Conservation (phyloP, 352 stramenopile genomes). For the Pythium biforme region DNA sequence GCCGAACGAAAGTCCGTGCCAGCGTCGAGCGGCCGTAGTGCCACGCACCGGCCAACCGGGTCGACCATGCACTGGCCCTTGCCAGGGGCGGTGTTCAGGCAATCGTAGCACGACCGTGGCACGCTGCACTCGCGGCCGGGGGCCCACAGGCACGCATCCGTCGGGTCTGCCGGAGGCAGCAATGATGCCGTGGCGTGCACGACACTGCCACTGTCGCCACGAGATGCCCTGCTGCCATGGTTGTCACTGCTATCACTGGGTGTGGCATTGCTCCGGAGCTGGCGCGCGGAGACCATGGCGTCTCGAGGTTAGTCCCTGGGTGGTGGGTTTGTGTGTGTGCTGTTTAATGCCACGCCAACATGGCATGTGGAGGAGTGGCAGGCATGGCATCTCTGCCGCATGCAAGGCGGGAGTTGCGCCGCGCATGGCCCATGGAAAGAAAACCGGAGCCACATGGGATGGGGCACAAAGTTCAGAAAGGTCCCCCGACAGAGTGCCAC, state of each 20-base stretch:
- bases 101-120: slow-evolving; percentile 61
- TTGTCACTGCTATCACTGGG: not conserved
- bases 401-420: too few species aligned
- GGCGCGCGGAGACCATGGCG: not conserved
- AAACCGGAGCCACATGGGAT: not conserved
- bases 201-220: not conserved
- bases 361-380: too few species aligned
- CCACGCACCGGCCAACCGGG: slow-evolving; percentile 26
- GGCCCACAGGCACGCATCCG: slow-evolving; percentile 15
- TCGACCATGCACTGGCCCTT: slow-evolving; percentile 31
- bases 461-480: too few species aligned
- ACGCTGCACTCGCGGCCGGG: slow-evolving; percentile 1
- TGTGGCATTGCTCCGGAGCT: not conserved
- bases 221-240: not conserved
- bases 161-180: slow-evolving; percentile 8
- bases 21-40: slow-evolving; percentile 25
- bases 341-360: too few species aligned
- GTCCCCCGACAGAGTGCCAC: not conserved
- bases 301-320: not conserved
- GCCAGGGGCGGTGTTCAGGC: slow-evolving; percentile 30
- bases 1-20: slow-evolving; percentile 35
- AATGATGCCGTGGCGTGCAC: slow-evolving; percentile 6
- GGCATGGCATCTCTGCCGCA: not conserved
- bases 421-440: not conserved
- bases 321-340: not conserved